Evolutionary conservation across 2,329 filamentous ascomycete species (phyloP), one percentile per base, ranked within the genome.

Genomic region (Juglanconis oblonga): DNA sequence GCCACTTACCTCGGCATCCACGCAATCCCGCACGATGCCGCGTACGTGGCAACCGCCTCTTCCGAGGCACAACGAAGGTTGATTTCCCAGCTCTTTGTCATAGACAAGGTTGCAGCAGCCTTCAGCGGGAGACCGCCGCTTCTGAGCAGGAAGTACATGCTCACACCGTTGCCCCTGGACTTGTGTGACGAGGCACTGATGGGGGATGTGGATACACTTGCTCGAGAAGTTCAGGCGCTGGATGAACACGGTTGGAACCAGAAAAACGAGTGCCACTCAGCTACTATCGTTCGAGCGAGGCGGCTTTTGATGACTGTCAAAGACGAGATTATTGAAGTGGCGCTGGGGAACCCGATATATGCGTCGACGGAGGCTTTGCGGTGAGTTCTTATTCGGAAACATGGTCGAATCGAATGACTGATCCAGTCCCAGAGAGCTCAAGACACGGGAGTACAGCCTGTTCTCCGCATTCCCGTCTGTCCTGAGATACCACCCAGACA

Each of bases 321-420:
- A 2, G 84, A 87, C 62, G 84, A 87, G 52, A 79, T 87, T 4
- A 74, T 87, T 4, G 81, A 86, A 63, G 74, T 87, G 29, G 82
- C 83, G 0, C 70, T 86, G 0, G 79, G 79, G 4, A 65, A 71
- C 3, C 68, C 68, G 58, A 68, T 70, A 6, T 70, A 73, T 9
- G 74, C 77, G 8, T 70, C 79, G 4, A 60, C 74, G 9, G 66
- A 70, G 9, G 74, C 76, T 4, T 64, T 72, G 17, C 52, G 71
- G 71, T 72, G 64, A 47, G 70, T 65, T 8, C 11, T 13, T 14
- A 36, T 2, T 4, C 24, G 29, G 29, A 17, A 31, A 31, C 47
- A 40, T 29, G 40, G 11, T 31, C 42, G 5, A 17, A 17, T 42
- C 4, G 14, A 2, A 35, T 62, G n/a, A 57, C 32, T 8, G 5